Evolutionary conservation across 352 stramenopile species (phyloP).

Genomic region (Globisporangium takayamanum): DNA sequence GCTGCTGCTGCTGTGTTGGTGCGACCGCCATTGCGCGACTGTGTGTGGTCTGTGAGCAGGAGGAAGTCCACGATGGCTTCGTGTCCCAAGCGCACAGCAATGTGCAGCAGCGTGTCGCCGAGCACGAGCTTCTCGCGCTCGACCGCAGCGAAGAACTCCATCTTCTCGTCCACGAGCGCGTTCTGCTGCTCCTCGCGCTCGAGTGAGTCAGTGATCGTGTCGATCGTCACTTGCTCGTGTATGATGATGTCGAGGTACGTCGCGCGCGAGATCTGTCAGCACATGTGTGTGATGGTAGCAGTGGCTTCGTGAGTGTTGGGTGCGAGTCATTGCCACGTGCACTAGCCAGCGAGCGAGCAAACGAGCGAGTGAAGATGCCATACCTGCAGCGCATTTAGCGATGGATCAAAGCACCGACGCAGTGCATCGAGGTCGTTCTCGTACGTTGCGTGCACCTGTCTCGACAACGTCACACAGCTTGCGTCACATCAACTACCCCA

Average conservation of each 20-base stretch:
- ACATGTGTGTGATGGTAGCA: neutral
- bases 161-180: constrained; percentile 63
- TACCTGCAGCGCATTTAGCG: constrained; percentile 50
- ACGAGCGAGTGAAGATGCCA: too few species aligned
- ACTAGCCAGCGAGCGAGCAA: neutral
- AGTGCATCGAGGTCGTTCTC: constrained; percentile 38
- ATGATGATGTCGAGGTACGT: constrained; percentile 75
- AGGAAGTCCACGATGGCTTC: constrained; percentile 54
- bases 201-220: constrained; percentile 52
- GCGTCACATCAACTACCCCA: constrained; percentile 4
- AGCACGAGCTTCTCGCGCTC: constrained; percentile 50
- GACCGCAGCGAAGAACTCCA: constrained; percentile 65
- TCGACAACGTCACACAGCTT: neutral
- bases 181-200: constrained; percentile 40
- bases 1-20: neutral
- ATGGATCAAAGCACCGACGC: constrained; percentile 27
- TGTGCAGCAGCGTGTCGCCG: constrained; percentile 67
- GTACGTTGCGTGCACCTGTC: constrained; percentile 44
- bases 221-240: constrained; percentile 45
- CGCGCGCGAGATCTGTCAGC: constrained; percentile 48
- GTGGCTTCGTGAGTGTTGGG: neutral
- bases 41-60: constrained; percentile 42
- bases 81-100: constrained; percentile 52
- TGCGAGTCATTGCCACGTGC: neutral
- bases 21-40: neutral